phyloP scores from a whole-genome alignment of 768 basidiomycete species.

The Cytidiella melzeri region DNA sequence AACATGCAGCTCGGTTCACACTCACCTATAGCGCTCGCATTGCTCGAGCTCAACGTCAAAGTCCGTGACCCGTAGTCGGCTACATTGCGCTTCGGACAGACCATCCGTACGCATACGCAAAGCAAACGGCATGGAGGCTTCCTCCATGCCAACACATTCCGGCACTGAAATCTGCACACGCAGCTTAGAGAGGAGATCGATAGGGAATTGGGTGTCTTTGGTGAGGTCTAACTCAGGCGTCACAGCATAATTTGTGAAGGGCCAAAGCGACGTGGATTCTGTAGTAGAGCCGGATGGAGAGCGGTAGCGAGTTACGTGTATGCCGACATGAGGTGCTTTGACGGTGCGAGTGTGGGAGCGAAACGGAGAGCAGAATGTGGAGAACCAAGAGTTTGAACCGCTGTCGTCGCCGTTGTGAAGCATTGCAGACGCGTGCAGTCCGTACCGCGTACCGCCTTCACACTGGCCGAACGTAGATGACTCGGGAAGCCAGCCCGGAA shows the following conservation, averaged over 20 bases:
- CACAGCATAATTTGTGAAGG: conserved; percentile 25
- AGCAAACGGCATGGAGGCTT: conserved; percentile 44
- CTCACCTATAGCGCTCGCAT: conserved; percentile 61
- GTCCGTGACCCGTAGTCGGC: conserved; percentile 48
- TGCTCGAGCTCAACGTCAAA: conserved; percentile 58
- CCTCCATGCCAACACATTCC: conserved; percentile 41
- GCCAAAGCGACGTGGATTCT: conserved; percentile 28
- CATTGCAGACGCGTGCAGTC: conserved; percentile 60
- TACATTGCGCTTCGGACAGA: conserved; percentile 42
- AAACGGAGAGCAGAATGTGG: conserved; percentile 51
- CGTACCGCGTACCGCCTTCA: conserved; percentile 53
- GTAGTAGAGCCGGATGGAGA: conserved; percentile 30
- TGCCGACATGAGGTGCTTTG: conserved; percentile 32
- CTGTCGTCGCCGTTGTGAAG: conserved; percentile 43
- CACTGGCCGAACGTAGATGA: conserved; percentile 37
- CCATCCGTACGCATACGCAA: conserved; percentile 56
- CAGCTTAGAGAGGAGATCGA: conserved; percentile 53
- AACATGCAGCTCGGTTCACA: neutral
- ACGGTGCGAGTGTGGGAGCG: conserved; percentile 38
- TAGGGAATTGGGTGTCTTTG: conserved; percentile 14
- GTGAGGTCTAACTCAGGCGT: conserved; percentile 1
- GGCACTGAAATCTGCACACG: conserved; percentile 63
- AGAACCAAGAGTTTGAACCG: conserved; percentile 38
- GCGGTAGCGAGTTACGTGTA: conserved; percentile 51
- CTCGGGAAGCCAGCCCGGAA: conserved; percentile 90